A percentile compares a stretch with the other conserved stretches of the same genome.
phyloP scores from a whole-genome alignment of 306 rosid species.

The Medicago lupulina region DNA sequence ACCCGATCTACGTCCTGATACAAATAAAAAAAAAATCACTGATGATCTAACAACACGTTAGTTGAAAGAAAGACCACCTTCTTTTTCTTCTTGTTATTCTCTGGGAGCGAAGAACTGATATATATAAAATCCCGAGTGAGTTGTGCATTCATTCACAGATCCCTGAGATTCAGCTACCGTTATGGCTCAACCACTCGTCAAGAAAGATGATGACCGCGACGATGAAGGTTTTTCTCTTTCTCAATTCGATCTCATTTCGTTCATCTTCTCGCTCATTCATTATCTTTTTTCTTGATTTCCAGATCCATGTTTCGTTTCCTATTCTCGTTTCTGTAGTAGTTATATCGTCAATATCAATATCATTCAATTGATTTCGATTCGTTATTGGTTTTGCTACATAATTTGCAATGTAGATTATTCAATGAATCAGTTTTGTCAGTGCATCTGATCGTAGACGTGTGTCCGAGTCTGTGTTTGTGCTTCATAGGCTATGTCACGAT shows the following conservation, averaged over 20 bases:
- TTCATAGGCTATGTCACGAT: no score
- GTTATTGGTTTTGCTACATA: constrained; percentile 23
- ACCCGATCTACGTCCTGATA: no score
- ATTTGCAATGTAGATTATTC: constrained; percentile 54
- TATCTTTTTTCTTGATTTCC: constrained; percentile 36
- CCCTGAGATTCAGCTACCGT: constrained; percentile 48
- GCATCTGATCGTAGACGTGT: no score
- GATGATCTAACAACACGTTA: no score
- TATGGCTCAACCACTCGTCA: constrained; percentile 87
- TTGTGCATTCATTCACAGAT: constrained; percentile 40
- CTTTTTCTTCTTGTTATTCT: no score
- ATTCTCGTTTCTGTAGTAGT: constrained; percentile 14
- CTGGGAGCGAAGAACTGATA: not conserved
- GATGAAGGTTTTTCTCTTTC: constrained; percentile 69
- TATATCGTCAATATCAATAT: constrained; percentile 13
- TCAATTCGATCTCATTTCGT: constrained; percentile 38
- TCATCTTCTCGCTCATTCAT: constrained; percentile 23
- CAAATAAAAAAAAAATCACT: no score
- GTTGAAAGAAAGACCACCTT: no score
- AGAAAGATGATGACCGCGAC: constrained; percentile 98
- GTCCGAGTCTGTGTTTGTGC: no score
- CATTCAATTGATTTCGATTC: constrained; percentile 18
- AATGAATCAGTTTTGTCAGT: constrained; percentile 28
- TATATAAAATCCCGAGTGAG: constrained; percentile 29
- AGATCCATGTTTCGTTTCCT: constrained; percentile 59